Evolutionary conservation across 371 early-diverging fungal species (phyloP).

Genomic region (Blakeslea trispora): DNA sequence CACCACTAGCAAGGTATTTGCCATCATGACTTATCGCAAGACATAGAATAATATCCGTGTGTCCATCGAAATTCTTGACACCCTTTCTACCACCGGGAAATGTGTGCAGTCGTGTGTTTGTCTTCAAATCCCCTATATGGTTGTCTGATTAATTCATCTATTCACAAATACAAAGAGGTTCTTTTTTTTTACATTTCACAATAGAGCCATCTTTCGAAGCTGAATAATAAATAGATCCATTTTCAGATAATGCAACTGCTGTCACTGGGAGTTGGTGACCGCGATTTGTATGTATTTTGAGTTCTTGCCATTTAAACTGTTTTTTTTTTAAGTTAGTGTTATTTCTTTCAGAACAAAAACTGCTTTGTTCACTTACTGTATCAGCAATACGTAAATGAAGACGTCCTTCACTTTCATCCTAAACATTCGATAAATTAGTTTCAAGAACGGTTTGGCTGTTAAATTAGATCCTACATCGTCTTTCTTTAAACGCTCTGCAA

Average conservation of each 20-base stretch:
- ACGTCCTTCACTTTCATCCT: conserved; percentile 59
- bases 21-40: conserved; percentile 85
- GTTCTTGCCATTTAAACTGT: conserved; percentile 33
- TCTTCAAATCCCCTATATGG: conserved; percentile 57
- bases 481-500: conserved; percentile 82
- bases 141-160: no score
- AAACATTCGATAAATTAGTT: no score
- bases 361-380: conserved; percentile 28
- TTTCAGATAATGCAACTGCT: conserved; percentile 71
- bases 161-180: background rate
- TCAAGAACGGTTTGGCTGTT: no score
- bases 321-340: no score
- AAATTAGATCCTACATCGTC: conserved; percentile 68
- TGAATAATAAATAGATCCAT: conserved; percentile 74
- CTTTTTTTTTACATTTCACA: conserved; percentile 72
- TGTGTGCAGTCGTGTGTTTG: conserved; percentile 59
- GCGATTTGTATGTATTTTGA: conserved; percentile 41
- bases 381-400: conserved; percentile 56
- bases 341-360: conserved; percentile 32
- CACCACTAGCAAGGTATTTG: conserved; percentile 81
- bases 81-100: conserved; percentile 76
- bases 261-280: conserved; percentile 83
- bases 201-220: conserved; percentile 90
- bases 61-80: conserved; percentile 77
- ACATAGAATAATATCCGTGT: conserved; percentile 79